Conservation (phyloP, 2,329 filamentous ascomycete genomes). For the Aspergillus hortae region DNA sequence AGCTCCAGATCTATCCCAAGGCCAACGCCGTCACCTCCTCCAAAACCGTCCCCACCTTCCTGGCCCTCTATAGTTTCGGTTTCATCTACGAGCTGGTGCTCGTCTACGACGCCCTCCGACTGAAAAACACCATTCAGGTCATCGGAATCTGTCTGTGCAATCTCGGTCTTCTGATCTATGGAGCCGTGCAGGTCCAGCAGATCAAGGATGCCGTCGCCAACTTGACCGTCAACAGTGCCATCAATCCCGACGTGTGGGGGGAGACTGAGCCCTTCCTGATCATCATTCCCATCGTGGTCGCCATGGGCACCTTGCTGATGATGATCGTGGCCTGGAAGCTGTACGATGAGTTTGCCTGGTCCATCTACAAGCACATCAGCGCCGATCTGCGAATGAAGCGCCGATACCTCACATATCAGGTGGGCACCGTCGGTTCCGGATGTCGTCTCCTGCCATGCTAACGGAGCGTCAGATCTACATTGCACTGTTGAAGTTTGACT, state of each 20-base stretch:
- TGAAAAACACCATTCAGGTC: slow-evolving; percentile 98
- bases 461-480: slow-evolving; percentile 76
- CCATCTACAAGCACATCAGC: slow-evolving; percentile 98
- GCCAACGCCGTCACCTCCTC: slow-evolving; percentile 41
- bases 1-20: slow-evolving; percentile 50
- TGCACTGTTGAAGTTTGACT: slow-evolving; percentile 95
- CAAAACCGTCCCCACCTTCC: slow-evolving; percentile 83
- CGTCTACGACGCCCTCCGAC: slow-evolving; percentile 86
- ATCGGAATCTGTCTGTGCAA: slow-evolving; percentile 95
- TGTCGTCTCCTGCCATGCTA: not conserved
- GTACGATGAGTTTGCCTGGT: slow-evolving; percentile 98
- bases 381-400: slow-evolving; percentile 96
- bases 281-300: slow-evolving; percentile 81
- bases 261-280: slow-evolving; percentile 73
- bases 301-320: slow-evolving; percentile 68
- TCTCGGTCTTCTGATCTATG: slow-evolving; percentile 85
- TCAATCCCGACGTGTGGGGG: slow-evolving; percentile 60
- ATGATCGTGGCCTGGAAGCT: slow-evolving; percentile 84
- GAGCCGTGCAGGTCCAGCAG: slow-evolving; percentile 87
- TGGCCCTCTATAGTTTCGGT: slow-evolving; percentile 95
- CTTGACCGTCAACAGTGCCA: slow-evolving; percentile 47
- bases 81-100: slow-evolving; percentile 89
- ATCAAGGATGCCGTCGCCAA: slow-evolving; percentile 68
- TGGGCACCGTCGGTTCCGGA: slow-evolving; percentile 39
- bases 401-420: slow-evolving; percentile 93